Conservation (phyloP, 495 filamentous ascomycete species). For the Podospora appendiculata region DNA sequence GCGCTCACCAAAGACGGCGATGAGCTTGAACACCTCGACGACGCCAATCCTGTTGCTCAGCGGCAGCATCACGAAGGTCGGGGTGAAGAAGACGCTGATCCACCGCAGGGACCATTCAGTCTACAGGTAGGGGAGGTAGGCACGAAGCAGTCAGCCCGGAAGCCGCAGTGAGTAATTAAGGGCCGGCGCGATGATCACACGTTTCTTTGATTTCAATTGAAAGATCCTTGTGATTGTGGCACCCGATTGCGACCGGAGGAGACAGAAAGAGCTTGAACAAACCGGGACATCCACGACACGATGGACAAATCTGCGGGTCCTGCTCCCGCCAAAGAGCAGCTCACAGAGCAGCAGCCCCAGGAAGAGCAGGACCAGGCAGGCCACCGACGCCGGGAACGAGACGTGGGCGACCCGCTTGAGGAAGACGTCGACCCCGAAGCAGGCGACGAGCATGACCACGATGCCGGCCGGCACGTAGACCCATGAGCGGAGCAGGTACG, state of each 20-base stretch:
- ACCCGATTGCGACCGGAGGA: background rate
- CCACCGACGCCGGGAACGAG: constrained; percentile 47
- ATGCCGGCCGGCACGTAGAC: constrained; percentile 41
- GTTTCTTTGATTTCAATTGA: no score
- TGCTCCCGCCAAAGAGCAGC: constrained; percentile 34
- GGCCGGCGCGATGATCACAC: no score
- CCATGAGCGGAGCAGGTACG: constrained; percentile 35
- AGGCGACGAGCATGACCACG: constrained; percentile 37
- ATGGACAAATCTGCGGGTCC: constrained; percentile 33
- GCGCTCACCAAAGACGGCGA: constrained; percentile 45
- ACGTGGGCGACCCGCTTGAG: constrained; percentile 35
- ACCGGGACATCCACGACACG: constrained; percentile 42
- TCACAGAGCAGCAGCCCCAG: constrained; percentile 35
- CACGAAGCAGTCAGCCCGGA: no score
- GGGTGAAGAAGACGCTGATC: constrained; percentile 49
- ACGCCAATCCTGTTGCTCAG: constrained; percentile 42
- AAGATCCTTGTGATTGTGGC: background rate
- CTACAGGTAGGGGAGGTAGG: constrained; percentile 12
- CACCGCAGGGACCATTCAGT: constrained; percentile 46
- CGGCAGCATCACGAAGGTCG: constrained; percentile 46
- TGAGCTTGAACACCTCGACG: constrained; percentile 46
- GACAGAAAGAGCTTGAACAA: constrained; percentile 5
- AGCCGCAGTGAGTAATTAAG: no score
- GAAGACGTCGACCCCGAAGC: constrained; percentile 43
- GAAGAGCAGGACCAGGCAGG: constrained; percentile 42